These are phyloP conservation scores for Oidium heveae DNA, from an alignment of 2,329 filamentous ascomycete species.

Conservation along the genomic window DNA sequence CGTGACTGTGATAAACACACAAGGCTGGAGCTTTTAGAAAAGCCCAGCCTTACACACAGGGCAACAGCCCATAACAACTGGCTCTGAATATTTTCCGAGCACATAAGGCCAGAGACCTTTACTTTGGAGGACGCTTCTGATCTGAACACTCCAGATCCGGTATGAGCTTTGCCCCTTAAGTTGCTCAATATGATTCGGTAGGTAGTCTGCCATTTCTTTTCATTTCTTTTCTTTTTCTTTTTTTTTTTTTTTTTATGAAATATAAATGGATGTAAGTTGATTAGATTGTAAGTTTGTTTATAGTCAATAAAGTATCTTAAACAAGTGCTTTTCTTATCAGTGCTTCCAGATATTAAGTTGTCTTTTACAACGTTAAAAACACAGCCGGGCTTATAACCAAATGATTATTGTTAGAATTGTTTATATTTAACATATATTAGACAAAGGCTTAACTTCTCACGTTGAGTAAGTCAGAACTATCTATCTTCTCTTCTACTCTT, in stretches of 20 bases:
- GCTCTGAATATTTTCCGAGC: not conserved
- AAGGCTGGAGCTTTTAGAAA: no score
- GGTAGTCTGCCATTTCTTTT: not conserved
- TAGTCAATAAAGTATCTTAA: not conserved
- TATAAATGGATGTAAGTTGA: not conserved
- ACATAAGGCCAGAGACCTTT: not conserved
- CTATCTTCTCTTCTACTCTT: no score
- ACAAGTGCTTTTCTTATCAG: not conserved
- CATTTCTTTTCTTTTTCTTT: not conserved
- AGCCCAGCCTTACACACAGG: no score
- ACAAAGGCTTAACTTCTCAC: no score
- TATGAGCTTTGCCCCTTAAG: constrained; percentile 1
- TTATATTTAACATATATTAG: no score
- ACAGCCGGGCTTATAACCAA: not conserved
- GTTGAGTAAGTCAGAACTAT: no score
- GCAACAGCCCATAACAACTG: no score
- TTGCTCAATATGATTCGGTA: not conserved
- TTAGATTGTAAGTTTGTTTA: not conserved
- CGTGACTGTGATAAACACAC: no score
- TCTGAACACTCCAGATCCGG: not conserved
- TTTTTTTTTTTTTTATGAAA: no score
- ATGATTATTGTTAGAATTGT: not conserved
- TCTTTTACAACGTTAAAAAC: not conserved
- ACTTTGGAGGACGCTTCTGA: not conserved
- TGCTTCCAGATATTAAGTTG: not conserved